Percentiles rank a stretch among this genome's conserved stretches.
These are phyloP conservation scores for Mallotus japonicus DNA, from an alignment of 441 rosid species.

Conservation along the genomic window DNA sequence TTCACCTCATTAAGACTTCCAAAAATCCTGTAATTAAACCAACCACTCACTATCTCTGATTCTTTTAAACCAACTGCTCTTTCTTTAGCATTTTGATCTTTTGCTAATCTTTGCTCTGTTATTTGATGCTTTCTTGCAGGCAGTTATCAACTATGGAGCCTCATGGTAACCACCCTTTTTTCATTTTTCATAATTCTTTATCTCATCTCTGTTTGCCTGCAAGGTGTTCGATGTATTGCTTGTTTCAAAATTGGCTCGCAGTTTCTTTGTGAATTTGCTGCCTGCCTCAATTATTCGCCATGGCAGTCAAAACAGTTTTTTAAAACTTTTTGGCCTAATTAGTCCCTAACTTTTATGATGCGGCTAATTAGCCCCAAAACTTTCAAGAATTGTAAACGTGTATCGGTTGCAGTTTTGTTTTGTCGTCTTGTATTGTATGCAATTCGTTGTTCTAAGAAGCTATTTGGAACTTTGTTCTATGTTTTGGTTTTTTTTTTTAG, in stretches of 20 bases:
- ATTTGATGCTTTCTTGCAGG: constrained; percentile 41
- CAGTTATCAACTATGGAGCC: constrained; percentile 78
- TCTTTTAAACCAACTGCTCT: neutral
- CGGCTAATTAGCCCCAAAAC: too few relatives aligned
- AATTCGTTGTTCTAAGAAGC: too few relatives aligned
- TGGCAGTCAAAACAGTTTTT: too few relatives aligned
- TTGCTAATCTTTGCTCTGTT: neutral
- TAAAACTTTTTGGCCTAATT: too few relatives aligned
- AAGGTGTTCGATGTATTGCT: constrained; percentile 48
- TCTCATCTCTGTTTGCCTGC: constrained; percentile 18
- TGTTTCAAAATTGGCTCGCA: constrained; percentile 16
- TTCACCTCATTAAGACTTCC: constrained; percentile 51
- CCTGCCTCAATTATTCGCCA: too few relatives aligned
- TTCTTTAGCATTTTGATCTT: neutral
- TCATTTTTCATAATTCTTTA: neutral
- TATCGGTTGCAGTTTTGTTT: too few relatives aligned
- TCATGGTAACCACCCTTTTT: constrained; percentile 48
- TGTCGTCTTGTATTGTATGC: too few relatives aligned
- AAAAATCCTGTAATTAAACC: constrained; percentile 39
- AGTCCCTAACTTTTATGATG: too few relatives aligned
- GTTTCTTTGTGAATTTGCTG: neutral
- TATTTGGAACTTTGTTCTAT: too few relatives aligned
- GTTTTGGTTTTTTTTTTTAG: constrained; percentile 37
- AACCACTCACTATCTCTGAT: neutral
- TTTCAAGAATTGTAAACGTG: too few relatives aligned